These are phyloP conservation scores for Vigna trinervia DNA, from an alignment of 306 rosid genomes.

Conservation along the genomic window DNA sequence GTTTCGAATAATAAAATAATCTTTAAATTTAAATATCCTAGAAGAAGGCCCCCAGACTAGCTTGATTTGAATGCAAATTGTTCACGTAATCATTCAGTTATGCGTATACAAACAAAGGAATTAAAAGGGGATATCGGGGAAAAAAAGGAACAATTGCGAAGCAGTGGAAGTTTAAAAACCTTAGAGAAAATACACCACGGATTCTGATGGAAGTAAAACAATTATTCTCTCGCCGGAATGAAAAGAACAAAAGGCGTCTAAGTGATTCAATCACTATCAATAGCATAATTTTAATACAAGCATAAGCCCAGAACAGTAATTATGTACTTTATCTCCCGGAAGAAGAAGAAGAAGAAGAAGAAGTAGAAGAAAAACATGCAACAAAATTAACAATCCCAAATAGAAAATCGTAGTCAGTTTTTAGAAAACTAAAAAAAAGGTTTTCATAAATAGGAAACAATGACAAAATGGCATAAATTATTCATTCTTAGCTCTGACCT, in stretches of 20 bases:
- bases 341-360: not conserved
- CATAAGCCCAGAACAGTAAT: conserved; percentile 34
- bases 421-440: conserved; percentile 8
- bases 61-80: not conserved
- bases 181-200: not conserved
- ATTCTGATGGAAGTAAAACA: not conserved
- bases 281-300: not conserved
- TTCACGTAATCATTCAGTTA: not conserved
- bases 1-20: not conserved
- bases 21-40: conserved; percentile 13
- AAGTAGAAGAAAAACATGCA: conserved; percentile 32
- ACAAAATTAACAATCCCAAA: not conserved
- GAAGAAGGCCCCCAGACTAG: not conserved
- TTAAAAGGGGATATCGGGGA: not conserved
- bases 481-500: conserved; percentile 25
- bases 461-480: conserved; percentile 4
- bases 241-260: not conserved
- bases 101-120: not conserved
- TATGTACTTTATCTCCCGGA: conserved; percentile 9
- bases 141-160: not conserved
- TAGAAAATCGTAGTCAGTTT: not conserved
- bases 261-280: conserved; percentile 2
- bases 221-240: not conserved
- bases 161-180: not conserved
- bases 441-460: conserved; percentile 15